Conservation (phyloP, 371 early-diverging fungal genomes). For the Dichotomocladium elegans region DNA sequence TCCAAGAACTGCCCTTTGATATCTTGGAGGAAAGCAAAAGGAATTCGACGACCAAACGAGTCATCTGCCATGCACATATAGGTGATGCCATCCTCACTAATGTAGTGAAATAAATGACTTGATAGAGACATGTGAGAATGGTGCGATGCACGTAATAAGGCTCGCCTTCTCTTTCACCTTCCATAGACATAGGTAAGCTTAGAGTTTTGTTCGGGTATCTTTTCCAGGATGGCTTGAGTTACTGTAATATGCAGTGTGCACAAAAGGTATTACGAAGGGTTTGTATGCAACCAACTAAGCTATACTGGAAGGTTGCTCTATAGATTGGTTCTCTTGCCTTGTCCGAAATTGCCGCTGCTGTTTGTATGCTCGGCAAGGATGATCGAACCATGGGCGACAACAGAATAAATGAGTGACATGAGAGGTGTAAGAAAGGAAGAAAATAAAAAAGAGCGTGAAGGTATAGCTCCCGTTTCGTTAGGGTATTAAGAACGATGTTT, state of each 20-base stretch:
- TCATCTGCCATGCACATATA: conserved; percentile 92
- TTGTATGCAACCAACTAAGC: not conserved
- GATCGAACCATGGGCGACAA: conserved; percentile 68
- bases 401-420: conserved; percentile 73
- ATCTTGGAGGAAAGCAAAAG: conserved; percentile 89
- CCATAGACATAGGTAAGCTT: conserved; percentile 91
- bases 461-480: too few relatives aligned
- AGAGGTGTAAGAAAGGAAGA: not conserved
- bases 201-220: conserved; percentile 86
- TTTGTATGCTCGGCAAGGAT: conserved; percentile 80
- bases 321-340: conserved; percentile 33
- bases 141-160: not conserved
- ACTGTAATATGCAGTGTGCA: conserved; percentile 33
- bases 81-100: conserved; percentile 73
- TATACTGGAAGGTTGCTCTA: not conserved
- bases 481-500: too few relatives aligned
- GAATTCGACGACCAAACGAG: conserved; percentile 81
- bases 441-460: not conserved
- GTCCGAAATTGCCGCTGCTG: conserved; percentile 72
- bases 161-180: conserved; percentile 44
- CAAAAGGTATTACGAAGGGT: too few relatives aligned
- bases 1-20: conserved; percentile 62
- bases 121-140: not conserved
- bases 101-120: conserved; percentile 88
- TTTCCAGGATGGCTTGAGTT: conserved; percentile 84